Conservation (phyloP, 306 rosid species). For the Rubus parviflorus region DNA sequence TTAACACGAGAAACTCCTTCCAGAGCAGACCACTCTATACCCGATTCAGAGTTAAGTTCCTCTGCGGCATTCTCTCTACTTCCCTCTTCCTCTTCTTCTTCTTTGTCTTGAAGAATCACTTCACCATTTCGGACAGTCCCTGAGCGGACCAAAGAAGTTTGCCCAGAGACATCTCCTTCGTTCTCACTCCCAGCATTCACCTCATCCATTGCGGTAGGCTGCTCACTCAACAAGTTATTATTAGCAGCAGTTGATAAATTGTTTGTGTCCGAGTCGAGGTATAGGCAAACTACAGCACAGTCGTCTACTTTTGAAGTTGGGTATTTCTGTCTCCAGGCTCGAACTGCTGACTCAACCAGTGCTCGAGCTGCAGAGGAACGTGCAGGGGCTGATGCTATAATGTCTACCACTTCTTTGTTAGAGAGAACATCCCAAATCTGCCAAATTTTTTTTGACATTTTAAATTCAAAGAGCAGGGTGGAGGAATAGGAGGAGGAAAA, state of each 20-base stretch:
- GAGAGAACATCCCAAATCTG: constrained; percentile 99
- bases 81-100: constrained; percentile 12
- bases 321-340: constrained; percentile 77
- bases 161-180: constrained; percentile 32
- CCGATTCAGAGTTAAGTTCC: constrained; percentile 48
- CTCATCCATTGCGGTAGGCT: constrained; percentile 29
- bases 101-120: constrained; percentile 25
- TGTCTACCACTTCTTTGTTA: constrained; percentile 92
- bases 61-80: constrained; percentile 42
- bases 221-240: constrained; percentile 45
- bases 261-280: constrained; percentile 50
- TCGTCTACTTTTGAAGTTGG: constrained; percentile 97
- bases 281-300: constrained; percentile 94
- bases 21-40: constrained; percentile 86
- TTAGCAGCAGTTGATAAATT: constrained; percentile 49
- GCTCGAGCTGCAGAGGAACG: constrained; percentile 74
- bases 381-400: constrained; percentile 62
- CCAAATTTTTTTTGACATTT: constrained; percentile 17
- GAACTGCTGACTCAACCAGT: constrained; percentile 83
- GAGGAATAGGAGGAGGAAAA: neutral
- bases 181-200: constrained; percentile 26
- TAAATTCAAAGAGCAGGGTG: constrained; percentile 9
- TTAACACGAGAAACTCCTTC: constrained; percentile 98
- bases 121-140: constrained; percentile 49
- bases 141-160: constrained; percentile 39